Evolutionary conservation across 352 stramenopile genomes (phyloP), one percentile per base, ranked within the genome.

Genomic region (Phytophthora agathidicida): DNA sequence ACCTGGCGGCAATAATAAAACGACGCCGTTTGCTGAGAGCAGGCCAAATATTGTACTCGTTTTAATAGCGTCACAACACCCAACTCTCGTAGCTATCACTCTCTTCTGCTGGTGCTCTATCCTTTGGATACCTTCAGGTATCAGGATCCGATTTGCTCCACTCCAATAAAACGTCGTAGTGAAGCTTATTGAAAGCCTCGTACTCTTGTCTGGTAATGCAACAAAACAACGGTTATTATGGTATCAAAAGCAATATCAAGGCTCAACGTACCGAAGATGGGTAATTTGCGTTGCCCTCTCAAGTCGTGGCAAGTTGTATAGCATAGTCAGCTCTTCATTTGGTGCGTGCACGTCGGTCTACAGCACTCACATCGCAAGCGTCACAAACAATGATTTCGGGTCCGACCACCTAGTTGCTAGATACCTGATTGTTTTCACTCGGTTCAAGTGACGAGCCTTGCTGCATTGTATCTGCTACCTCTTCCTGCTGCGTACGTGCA

Each of bases 81-180:
- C 42, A 37, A 8, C 24, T 49, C 42, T 39, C 28, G 7, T 5
- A 47, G 19, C 14, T 27, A 49, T 32, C 19, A 23, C 42, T 30
- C 32, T 17, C 14, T 26, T 26, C 31, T 43, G 20, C 13, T 49
- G 28, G 19, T 42, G 24, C 13, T 33, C 13, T 49, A 33, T 42
- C 33, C 16, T 45, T 45, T 31, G 17, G 0, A 30, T 35, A 13
- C 31, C 28, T 44, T 61, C 38, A 67, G 35, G 10, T 56, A 17
- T 58, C 47, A 45, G 39, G 36, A 39, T 75, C 53, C 2, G 68
- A 53, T 14, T 65, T 71, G 49, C 63, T 78, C 80, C 80, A 90
- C 37, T 75, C 52, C 4, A 72, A 46, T 32, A 90, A 70, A 31
- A 81, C 39, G 17, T 71, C 43, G 46, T 81, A 77, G 45, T 86